phyloP scores from a whole-genome alignment of 1,284 basidiomycete genomes.

The Hemileia vastatrix region DNA sequence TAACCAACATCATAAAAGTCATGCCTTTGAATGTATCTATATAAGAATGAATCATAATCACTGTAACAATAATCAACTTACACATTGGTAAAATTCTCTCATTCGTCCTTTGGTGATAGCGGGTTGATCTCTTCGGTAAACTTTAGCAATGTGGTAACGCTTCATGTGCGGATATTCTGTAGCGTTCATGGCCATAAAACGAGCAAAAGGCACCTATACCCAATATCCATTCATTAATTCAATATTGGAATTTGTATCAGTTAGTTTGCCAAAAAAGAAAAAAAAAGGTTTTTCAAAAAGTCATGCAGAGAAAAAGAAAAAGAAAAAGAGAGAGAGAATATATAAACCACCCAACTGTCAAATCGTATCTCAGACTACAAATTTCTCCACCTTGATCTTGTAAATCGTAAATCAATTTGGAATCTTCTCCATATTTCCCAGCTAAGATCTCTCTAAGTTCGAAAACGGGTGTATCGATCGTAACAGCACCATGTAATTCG shows the following conservation, averaged over 20 bases:
- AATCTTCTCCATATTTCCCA: slow-evolving; percentile 59
- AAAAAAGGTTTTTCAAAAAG: not conserved
- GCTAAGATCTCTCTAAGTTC: slow-evolving; percentile 41
- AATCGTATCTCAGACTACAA: slow-evolving; percentile 85
- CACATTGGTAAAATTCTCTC: slow-evolving; percentile 97
- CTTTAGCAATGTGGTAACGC: slow-evolving; percentile 95
- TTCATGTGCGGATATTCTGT: slow-evolving; percentile 61
- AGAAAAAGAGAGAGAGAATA: not conserved
- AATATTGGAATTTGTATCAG: not conserved
- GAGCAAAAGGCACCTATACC: slow-evolving; percentile 67
- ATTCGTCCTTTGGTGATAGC: slow-evolving; percentile 97
- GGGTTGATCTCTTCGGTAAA: slow-evolving; percentile 91
- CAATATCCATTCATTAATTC: no score
- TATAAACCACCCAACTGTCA: slow-evolving; percentile 56
- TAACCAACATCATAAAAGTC: not conserved
- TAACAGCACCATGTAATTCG: slow-evolving; percentile 76
- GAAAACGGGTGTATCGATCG: slow-evolving; percentile 48
- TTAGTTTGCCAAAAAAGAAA: slow-evolving; percentile 1
- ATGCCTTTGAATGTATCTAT: not conserved
- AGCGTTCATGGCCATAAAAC: slow-evolving; percentile 90
- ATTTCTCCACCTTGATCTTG: slow-evolving; percentile 98
- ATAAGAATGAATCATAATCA: not conserved
- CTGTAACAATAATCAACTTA: slow-evolving; percentile 46
- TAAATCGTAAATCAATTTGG: slow-evolving; percentile 95
- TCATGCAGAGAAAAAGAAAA: not conserved